Evolutionary conservation across 345 rosid species (phyloP).

Genomic region (Heritiera littoralis): DNA sequence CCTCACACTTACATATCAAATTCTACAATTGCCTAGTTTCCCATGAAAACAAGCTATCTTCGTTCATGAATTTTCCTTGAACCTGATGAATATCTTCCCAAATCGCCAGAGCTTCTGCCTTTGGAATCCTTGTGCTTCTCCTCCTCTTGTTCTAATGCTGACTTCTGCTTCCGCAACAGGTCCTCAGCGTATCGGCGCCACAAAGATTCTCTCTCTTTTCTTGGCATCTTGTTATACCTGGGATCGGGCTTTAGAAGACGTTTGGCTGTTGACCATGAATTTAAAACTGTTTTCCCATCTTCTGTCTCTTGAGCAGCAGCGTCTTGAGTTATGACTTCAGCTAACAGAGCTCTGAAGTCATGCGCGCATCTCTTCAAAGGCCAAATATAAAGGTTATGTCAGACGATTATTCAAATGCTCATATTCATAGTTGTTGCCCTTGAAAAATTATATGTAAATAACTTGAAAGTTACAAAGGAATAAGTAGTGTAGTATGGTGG

Average conservation of each 20-base stretch:
- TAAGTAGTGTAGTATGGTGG: not conserved
- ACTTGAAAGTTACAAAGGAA: not conserved
- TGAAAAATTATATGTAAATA: not conserved
- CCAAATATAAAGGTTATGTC: not conserved
- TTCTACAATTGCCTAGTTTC: conserved; percentile 23
- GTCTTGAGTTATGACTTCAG: conserved; percentile 70
- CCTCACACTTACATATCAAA: not conserved
- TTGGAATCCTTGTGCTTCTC: conserved; percentile 48
- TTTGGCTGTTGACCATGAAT: conserved; percentile 94
- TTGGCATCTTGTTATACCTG: conserved; percentile 81
- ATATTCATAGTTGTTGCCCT: not conserved
- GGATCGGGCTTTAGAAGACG: conserved; percentile 69
- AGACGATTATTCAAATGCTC: not conserved
- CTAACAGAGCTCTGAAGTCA: conserved; percentile 68
- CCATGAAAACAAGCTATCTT: conserved; percentile 29
- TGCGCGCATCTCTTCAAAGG: conserved; percentile 57
- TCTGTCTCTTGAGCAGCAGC: conserved; percentile 68
- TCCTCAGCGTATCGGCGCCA: conserved; percentile 83
- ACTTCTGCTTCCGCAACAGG: conserved; percentile 56
- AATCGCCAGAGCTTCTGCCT: conserved; percentile 47
- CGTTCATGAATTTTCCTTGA: conserved; percentile 53
- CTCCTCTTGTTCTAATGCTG: conserved; percentile 40
- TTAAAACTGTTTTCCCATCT: conserved; percentile 72
- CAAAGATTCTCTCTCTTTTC: conserved; percentile 72
- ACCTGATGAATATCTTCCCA: conserved; percentile 36